Evolutionary conservation across 768 basidiomycete species (phyloP).

Genomic region (Serendipita sp.): DNA sequence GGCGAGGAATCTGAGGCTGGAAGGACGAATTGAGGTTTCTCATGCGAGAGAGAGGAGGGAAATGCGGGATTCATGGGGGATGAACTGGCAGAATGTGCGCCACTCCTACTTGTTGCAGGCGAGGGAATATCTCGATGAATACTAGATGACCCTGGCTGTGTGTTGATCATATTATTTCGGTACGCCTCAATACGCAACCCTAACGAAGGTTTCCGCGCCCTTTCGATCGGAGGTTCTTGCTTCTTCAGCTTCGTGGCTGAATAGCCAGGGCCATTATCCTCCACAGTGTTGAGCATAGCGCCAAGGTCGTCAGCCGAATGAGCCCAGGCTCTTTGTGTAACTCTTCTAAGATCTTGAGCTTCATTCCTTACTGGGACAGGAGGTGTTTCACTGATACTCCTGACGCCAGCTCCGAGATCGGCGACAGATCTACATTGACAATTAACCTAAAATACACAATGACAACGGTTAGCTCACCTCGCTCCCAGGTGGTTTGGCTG

Average conservation of each 20-base stretch:
- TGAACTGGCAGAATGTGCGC: neutral
- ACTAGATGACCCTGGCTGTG: neutral
- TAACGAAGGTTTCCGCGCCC: neutral
- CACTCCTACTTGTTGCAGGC: neutral
- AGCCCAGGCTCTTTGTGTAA: neutral
- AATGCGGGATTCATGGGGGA: neutral
- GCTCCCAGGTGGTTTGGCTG: neutral
- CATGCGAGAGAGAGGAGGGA: neutral
- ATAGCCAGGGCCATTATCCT: neutral
- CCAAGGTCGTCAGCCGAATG: conserved; percentile 3
- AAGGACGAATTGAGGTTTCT: neutral
- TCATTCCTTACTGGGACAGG: neutral
- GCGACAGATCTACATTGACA: neutral
- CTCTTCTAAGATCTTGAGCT: neutral
- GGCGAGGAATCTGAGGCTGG: neutral
- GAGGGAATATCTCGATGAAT: neutral
- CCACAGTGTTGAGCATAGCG: neutral
- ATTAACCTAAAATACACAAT: neutral
- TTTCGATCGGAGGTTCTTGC: neutral
- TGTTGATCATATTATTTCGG: neutral
- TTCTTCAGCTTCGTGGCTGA: neutral
- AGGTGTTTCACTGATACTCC: conserved; percentile 1
- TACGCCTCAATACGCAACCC: neutral
- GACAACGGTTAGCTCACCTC: neutral
- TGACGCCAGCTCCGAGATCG: neutral